Evolutionary conservation across 2,329 filamentous ascomycete genomes (phyloP), one percentile per base, ranked within the genome.

Genomic region (Talaromyces funiculosus): DNA sequence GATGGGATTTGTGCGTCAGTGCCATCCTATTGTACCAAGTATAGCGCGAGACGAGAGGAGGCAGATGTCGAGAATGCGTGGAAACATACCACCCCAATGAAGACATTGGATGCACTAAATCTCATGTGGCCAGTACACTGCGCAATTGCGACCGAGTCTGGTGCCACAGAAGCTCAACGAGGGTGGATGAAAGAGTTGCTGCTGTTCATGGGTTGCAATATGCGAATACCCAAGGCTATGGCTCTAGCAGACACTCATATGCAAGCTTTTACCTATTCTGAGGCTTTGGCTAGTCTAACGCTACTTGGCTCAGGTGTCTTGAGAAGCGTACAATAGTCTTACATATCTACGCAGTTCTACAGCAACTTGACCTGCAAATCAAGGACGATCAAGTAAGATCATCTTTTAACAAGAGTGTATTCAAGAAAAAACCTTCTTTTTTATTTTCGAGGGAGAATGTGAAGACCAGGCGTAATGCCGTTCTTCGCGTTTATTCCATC

Each of bases 401-500:
- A 45, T 45, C 10, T 35, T 33, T 20, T 2, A 14, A 14, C 31
- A 12, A 7, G 10, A 31, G 29, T 35, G 20, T 51, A 14, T 20
- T 51, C 8, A 33, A 49, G 45, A 51, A 35, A 29, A 40, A 16
- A 49, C 22, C 26, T 31, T 51, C 40, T 56, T 57, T 24, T 67
- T 33, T n/a, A 63, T 66, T 68, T 74, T 70, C 67, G 68, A 71
- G 55, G 59, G 68, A 71, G 69, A 72, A 68, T 61, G 70, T 73
- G 78, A 81, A 80, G 78, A 81, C 78, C 79, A 81, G 78, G 79
- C 78, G 67, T 71, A 67, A 75, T 70, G 78, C 79, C 79, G 78
- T 81, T 81, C 79, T 76, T 76, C 78, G 77, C 78, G 78, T 80
- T 77, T 77, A 77, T 78, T 78, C 76, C 75, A 77, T 77, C 74